phyloP scores from a whole-genome alignment of 306 rosid species.

The Quercus variabilis region DNA sequence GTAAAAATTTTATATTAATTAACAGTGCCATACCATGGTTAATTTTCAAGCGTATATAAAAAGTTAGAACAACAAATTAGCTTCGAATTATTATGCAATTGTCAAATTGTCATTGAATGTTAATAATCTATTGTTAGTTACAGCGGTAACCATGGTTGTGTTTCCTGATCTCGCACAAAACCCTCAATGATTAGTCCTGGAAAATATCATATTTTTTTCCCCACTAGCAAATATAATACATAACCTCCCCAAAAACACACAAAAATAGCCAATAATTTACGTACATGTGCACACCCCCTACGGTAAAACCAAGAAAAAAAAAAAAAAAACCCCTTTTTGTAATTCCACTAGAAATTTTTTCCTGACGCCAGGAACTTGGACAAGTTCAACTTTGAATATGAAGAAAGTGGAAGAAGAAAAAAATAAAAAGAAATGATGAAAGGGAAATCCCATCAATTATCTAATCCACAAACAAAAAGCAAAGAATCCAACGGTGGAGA shows the following conservation, averaged over 20 bases:
- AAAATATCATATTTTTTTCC: slow-evolving; percentile 15
- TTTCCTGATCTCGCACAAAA: slow-evolving; percentile 53
- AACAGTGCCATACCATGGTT: too few relatives aligned
- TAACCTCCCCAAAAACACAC: too few relatives aligned
- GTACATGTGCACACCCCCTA: slow-evolving; percentile 28
- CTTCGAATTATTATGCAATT: neutral
- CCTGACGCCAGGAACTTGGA: neutral
- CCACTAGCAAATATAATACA: neutral
- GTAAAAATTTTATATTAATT: too few relatives aligned
- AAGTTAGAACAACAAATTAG: neutral
- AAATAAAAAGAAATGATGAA: slow-evolving; percentile 2
- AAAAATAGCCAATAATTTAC: neutral
- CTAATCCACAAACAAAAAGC: neutral
- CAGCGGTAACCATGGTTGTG: slow-evolving; percentile 31
- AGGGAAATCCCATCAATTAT: slow-evolving; percentile 23
- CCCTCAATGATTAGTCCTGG: slow-evolving; percentile 42
- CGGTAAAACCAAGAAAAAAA: neutral
- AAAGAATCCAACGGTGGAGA: slow-evolving; percentile 83
- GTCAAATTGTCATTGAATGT: neutral
- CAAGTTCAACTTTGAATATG: neutral
- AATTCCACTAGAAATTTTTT: neutral
- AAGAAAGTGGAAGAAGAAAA: neutral
- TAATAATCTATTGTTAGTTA: neutral
- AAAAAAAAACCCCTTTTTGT: neutral
- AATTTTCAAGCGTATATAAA: too few relatives aligned